A percentile compares a stretch with the other conserved stretches of the same genome.
These are phyloP conservation scores for Eucalyptus rudis DNA, from an alignment of 345 rosid genomes.

Conservation along the genomic window DNA sequence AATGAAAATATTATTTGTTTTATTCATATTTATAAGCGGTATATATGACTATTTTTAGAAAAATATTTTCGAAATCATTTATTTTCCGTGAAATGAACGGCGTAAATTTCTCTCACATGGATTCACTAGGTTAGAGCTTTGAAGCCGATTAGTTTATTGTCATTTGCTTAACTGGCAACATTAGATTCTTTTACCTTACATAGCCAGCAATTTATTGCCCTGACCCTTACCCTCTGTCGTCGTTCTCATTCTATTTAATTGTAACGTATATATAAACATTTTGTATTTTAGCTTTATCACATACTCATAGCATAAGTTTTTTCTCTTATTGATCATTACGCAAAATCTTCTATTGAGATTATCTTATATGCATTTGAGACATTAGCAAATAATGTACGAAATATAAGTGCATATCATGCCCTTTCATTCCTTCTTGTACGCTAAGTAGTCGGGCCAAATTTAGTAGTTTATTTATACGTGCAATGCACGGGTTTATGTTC, in stretches of 20 bases:
- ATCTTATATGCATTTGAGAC: background rate
- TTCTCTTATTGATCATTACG: background rate
- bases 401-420: background rate
- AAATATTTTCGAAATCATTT: rapidly evolving
- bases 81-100: no score
- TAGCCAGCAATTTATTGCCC: background rate
- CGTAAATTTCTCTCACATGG: no score
- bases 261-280: no score
- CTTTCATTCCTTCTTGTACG: background rate
- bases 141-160: background rate
- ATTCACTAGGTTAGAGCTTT: background rate
- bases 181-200: background rate
- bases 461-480: background rate
- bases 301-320: no score
- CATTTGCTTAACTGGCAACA: background rate
- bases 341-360: background rate
- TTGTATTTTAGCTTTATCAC: background rate
- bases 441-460: background rate
- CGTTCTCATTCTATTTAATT: no score
- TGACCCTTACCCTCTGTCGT: background rate
- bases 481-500: background rate
- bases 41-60: no score
- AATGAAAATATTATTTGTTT: background rate
- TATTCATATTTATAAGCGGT: no score
- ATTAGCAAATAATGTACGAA: background rate